These are phyloP conservation scores for Leccinellum albellum DNA, from an alignment of 768 basidiomycete genomes.

Conservation along the genomic window DNA sequence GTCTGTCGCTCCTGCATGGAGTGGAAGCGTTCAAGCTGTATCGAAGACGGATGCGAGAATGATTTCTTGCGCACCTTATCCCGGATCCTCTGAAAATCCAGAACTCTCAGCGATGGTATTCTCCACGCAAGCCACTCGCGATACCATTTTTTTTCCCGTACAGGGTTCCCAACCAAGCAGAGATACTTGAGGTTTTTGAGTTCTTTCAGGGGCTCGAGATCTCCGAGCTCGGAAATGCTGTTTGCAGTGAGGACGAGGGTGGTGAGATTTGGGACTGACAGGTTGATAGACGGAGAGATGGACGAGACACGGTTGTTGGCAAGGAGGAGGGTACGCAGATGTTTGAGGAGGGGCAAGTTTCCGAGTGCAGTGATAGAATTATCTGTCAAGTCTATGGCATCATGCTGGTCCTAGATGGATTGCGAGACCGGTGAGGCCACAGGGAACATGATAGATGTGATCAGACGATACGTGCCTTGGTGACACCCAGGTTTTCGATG, in stretches of 20 bases:
- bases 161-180: constrained; percentile 77
- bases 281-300: constrained; percentile 77
- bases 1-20: constrained; percentile 68
- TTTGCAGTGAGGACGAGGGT: constrained; percentile 85
- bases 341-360: constrained; percentile 83
- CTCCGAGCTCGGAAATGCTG: constrained; percentile 73
- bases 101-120: constrained; percentile 81
- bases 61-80: constrained; percentile 75
- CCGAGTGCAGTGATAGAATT: constrained; percentile 79
- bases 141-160: constrained; percentile 91
- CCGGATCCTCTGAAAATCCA: constrained; percentile 93
- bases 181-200: constrained; percentile 71
- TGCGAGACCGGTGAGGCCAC: constrained; percentile 15
- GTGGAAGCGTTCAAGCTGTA: constrained; percentile 27
- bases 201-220: constrained; percentile 80
- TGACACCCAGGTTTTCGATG: constrained; percentile 95
- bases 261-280: constrained; percentile 80
- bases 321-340: constrained; percentile 78
- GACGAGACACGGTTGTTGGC: constrained; percentile 86
- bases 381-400: constrained; percentile 92
- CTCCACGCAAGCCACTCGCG: constrained; percentile 94
- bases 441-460: constrained; percentile 10
- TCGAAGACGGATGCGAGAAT: constrained; percentile 15
- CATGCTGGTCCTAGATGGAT: constrained; percentile 74
- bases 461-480: constrained; percentile 53